phyloP scores from a whole-genome alignment of 805 yeast species.

The Yarrowia deformans region DNA sequence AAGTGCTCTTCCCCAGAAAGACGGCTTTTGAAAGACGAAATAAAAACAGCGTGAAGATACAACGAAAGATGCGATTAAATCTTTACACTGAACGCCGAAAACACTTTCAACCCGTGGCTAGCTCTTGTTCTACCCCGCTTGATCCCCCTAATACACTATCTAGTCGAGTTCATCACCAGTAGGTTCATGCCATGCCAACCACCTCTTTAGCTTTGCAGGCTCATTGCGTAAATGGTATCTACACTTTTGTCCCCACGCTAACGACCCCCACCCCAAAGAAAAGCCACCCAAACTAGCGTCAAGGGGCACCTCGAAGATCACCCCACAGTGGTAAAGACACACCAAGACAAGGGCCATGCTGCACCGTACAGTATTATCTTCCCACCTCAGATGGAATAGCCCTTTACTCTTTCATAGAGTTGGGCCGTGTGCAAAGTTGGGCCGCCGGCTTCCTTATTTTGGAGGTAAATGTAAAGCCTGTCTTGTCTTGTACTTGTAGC shows the following conservation, averaged over 20 bases:
- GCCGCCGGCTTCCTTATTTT: not conserved
- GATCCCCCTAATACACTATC: no score
- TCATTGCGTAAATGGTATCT: constrained; percentile 11
- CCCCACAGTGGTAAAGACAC: no score
- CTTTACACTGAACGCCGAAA: no score
- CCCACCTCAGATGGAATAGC: not conserved
- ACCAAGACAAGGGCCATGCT: no score
- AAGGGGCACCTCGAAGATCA: not conserved
- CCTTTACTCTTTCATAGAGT: not conserved
- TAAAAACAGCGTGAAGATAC: no score
- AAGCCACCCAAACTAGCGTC: not conserved
- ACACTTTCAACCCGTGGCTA: no score
- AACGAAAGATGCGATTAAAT: no score
- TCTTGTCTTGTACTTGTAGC: not conserved
- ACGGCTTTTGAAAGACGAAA: no score
- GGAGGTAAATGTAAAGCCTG: not conserved
- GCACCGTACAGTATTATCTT: not conserved
- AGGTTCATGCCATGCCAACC: not conserved
- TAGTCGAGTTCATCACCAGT: no score
- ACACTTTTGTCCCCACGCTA: constrained; percentile 1
- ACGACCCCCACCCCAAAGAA: not conserved
- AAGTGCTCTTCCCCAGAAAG: not conserved
- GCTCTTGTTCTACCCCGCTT: no score
- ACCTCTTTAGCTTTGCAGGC: not conserved
- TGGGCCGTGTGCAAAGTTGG: not conserved